phyloP scores from a whole-genome alignment of 176 grass and related monocot genomes.

The Sorghum bicolor region Sorghum_bicolor_NCBIv3 NC_012875.2:54247001-54247500 shows the following conservation, averaged over 20 bases:
- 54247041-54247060: too few species aligned
- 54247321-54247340: not conserved
- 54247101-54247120: not conserved
- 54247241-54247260: not conserved
- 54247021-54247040: not conserved
- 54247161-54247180: too few species aligned
- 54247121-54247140: not conserved
- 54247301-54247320: not conserved
- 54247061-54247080: not conserved
- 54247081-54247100: too few species aligned
- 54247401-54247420: not conserved
- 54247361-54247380: not conserved
- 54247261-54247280: not conserved
- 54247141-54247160: not conserved
- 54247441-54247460: not conserved
- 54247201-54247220: not conserved
- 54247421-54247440: not conserved
- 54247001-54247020: too few species aligned
- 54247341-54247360: not conserved
- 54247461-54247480: not conserved
- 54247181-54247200: not conserved
- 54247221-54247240: not conserved
- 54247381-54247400: not conserved
- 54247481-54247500: not conserved
- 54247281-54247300: slow-evolving; percentile 4